These are phyloP conservation scores for Magnolia changhungtana DNA, from an alignment of 164 flowering plant species.

Conservation along the genomic window DNA sequence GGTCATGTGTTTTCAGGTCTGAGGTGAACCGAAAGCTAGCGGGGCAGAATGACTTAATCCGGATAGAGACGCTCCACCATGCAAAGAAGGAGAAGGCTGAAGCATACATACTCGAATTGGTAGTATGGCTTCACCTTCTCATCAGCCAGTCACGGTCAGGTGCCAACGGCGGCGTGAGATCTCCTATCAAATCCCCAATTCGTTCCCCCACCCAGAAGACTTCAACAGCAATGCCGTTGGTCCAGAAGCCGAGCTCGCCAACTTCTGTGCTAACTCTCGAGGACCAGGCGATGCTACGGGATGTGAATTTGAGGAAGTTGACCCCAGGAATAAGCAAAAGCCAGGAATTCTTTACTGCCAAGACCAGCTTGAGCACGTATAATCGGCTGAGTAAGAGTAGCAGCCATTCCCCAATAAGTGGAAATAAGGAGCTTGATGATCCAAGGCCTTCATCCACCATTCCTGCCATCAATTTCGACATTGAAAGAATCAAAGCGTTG, in stretches of 20 bases:
- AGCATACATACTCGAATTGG: slow-evolving; percentile 70
- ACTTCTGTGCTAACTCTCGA: slow-evolving; percentile 55
- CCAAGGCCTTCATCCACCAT: slow-evolving; percentile 38
- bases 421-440: slow-evolving; percentile 40
- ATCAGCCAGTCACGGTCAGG: slow-evolving; percentile 54
- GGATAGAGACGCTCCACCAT: slow-evolving; percentile 89
- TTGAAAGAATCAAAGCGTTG: slow-evolving; percentile 76
- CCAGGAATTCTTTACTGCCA: slow-evolving; percentile 76
- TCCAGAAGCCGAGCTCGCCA: slow-evolving; percentile 28
- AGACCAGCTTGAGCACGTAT: slow-evolving; percentile 39
- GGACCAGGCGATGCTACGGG: slow-evolving; percentile 82
- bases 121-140: slow-evolving; percentile 91
- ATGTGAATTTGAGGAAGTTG: slow-evolving; percentile 64
- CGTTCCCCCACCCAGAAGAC: slow-evolving; percentile 63
- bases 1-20: slow-evolving; percentile 43
- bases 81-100: slow-evolving; percentile 94
- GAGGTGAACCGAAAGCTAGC: slow-evolving; percentile 63
- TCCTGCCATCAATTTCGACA: slow-evolving; percentile 73
- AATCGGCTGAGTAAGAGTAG: slow-evolving; percentile 74
- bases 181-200: slow-evolving; percentile 78
- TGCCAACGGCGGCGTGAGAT: slow-evolving; percentile 45
- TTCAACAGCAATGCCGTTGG: slow-evolving; percentile 23
- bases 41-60: slow-evolving; percentile 62
- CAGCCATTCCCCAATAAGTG: slow-evolving; percentile 68
- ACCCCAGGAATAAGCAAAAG: slow-evolving; percentile 94